Base-by-base conservation (phyloP, 495 filamentous ascomycete species). In the Pyrenula massariospora region DNA sequence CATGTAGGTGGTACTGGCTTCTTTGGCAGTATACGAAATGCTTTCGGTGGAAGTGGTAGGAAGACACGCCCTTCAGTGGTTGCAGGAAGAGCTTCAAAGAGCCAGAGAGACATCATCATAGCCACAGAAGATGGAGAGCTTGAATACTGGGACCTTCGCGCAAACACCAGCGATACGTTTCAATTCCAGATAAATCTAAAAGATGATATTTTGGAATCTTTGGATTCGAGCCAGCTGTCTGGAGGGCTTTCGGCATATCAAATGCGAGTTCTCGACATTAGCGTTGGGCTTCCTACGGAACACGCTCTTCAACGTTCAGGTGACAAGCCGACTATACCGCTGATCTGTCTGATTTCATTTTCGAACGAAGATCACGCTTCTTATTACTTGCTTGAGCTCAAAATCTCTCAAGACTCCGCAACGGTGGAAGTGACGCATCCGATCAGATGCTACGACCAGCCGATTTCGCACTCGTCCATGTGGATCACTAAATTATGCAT, bases 91-190 rank as follows among this genome's bases (percentile, higher is more conserved):
- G 74, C 71, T 42, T 84, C 85, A 20, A 73, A 75, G 22, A 91
- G 91, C 2, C 90, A 97, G 68, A 83, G 91, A 63, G 85, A 91
- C 61, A 77, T 94, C 22, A 76, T 94, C 23, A 81, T 90, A 57
- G 84, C 82, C 24, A 91, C 89, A 11, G 76, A 82, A 3, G 81
- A 82, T 48, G 91, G 89, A 21, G 70, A 81, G 24, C 67, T 98
- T 12, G 84, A 93, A 57, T 77, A 84, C 11, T 98, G 93, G 93
- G 85, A 88, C 64, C 76, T 95, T 2, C 88, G 89, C 63, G 86
- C 91, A 67, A 85, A 87, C 36, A 91, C 91, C 24, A 86, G 78
- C 20, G 77, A 80, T 56, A 69, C 72, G 2, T 65, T 82, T 47
- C 78, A 75, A 58, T 71, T 68, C 52, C 77, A 82, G 52, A 68